Evolutionary conservation across 148 eudicot genomes (phyloP).

Genomic region (Vaccinium darrowii): DNA sequence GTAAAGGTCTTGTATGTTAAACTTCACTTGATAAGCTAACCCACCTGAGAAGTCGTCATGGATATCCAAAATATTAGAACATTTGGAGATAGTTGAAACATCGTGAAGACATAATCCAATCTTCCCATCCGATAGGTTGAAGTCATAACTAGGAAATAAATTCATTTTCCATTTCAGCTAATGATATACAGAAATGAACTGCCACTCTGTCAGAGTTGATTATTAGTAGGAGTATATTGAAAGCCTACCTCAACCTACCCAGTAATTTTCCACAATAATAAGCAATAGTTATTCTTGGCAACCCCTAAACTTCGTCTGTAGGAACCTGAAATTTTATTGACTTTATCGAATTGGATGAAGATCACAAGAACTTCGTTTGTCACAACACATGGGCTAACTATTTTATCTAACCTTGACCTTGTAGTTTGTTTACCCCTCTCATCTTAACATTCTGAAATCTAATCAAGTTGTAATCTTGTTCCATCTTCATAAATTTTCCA

Average conservation of each 20-base stretch:
- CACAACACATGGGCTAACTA: not conserved
- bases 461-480: not conserved
- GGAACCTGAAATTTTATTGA: not conserved
- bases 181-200: not conserved
- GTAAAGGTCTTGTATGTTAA: not conserved
- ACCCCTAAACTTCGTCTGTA: not conserved
- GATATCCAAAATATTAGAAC: not conserved
- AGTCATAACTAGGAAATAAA: not conserved
- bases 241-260: not conserved
- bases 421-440: not conserved
- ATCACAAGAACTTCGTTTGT: not conserved
- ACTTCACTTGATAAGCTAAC: not conserved
- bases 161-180: too few species aligned
- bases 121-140: not conserved
- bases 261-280: not conserved
- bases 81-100: not conserved
- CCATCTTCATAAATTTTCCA: not conserved
- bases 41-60: constrained; percentile 47
- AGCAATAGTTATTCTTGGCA: not conserved
- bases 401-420: not conserved
- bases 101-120: not conserved
- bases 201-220: too few species aligned
- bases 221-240: not conserved
- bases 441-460: not conserved
- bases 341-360: not conserved